Base-by-base conservation (phyloP, 2,329 filamentous ascomycete species). In the Fusarium redolens region DNA sequence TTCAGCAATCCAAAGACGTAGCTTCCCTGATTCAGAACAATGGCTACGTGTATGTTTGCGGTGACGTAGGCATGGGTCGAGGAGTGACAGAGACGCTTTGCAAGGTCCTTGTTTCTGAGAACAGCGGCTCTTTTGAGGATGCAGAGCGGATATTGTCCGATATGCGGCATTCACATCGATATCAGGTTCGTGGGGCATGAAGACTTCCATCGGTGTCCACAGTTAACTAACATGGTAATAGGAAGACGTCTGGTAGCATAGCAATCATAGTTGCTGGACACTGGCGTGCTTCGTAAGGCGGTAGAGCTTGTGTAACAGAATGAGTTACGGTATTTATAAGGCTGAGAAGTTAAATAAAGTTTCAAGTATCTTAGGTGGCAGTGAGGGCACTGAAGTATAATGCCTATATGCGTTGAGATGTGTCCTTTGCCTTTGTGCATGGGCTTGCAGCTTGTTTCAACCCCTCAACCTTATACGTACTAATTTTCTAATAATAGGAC, bases 171-270 rank as follows among this genome's bases (percentile, higher is more conserved):
- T 51, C 20, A 1, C 11, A 35, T 35, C n/a, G 48, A 25, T 51
- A 35, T 5, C 48, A 51, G 31, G 48, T 51, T 22, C 15, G 48
- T 25, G 12, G 11, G 0, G 4, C 7, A 3, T 8, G 5, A 7
- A 9, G 0, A 1, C 0, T 9, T 20, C 1, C 7, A 13, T 7
- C 4, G 0, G 1, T 45, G 11, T 28, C 2, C 3, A 14, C 0
- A 28, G 25, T 18, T 6, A 14, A 30, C 44, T 31, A 31, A 31
- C 20, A 48, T 7, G 0, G 1, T 5, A 1, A 31, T 3, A 48
- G 45, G 20, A 31, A 17, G 45, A 48, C 7, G 28, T 31, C 1
- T 48, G 45, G 28, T 48, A 47, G 13, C 3, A 3, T 8, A 17
- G 0, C 7, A 15, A 9, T 5, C n/a, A 22, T 43, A n/a, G 13